These are phyloP conservation scores for Gonium pectorale DNA, from an alignment of 139 green algal species.

Conservation along the genomic window DNA sequence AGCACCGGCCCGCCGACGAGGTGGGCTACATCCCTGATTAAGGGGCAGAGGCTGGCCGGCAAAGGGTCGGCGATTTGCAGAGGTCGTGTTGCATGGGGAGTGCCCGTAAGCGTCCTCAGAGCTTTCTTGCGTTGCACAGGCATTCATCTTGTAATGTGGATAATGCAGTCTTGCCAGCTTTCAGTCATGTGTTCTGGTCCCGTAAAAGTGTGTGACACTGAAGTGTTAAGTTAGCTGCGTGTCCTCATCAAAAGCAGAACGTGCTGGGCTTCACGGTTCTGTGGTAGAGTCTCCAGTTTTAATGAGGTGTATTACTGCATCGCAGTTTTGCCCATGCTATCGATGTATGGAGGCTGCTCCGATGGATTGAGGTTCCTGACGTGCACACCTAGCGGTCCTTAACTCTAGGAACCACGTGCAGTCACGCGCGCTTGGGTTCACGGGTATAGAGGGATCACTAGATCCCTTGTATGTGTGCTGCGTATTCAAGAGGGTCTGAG, in stretches of 20 bases:
- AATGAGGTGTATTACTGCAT: no score
- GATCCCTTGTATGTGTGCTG: no score
- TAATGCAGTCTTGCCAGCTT: neutral
- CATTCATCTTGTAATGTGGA: neutral
- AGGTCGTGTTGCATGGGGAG: no score
- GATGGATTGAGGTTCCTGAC: neutral
- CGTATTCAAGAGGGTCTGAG: no score
- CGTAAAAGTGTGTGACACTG: neutral
- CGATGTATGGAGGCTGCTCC: neutral
- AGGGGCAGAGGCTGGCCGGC: neutral
- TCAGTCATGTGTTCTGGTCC: neutral
- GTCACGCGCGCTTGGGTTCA: no score
- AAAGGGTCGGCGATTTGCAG: neutral
- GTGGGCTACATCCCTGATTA: constrained; percentile 45
- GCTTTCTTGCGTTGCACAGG: neutral
- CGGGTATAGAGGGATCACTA: no score
- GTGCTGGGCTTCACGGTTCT: neutral
- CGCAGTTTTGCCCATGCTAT: no score
- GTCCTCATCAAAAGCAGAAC: no score
- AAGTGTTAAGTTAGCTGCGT: neutral
- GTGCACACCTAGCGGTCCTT: no score
- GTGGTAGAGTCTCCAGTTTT: neutral
- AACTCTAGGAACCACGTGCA: no score
- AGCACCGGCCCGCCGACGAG: constrained; percentile 35
- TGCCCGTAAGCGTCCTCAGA: neutral